Base-by-base conservation (phyloP, 2,329 filamentous ascomycete genomes). In the Scortechinia acanthostroma region DNA sequence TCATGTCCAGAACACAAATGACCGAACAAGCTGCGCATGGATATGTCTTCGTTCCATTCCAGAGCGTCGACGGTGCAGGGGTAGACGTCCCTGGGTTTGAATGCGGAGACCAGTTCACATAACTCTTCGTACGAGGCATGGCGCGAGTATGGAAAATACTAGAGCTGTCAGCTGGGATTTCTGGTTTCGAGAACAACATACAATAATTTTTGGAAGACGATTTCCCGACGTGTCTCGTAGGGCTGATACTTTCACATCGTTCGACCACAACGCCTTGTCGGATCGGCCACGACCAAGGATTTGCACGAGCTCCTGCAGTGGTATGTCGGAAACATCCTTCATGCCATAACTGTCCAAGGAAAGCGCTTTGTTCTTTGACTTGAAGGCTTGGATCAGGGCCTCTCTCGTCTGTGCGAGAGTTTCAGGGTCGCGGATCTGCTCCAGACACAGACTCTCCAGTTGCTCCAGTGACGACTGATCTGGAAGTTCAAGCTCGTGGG, bases 51-150 rank as follows among this genome's bases (percentile, higher is more conserved):
- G 21, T 66, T 65, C 90, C 90, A 96, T 1, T 65, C 65, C 0
- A 61, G 54, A 15, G 73, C 62, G 48, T 88, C 74, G 2, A 85
- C 78, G 0, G 89, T 95, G 56, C 90, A 95, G 0, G 91, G 89
- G 68, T 85, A 86, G 2, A 96, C 69, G 53, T 96, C 89, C 42
- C 66, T 77, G 0, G 90, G 90, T 21, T 67, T 75, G 53, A 96
- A 86, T 0, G 71, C 69, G 2, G 69, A 58, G 1, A 95, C 70
- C 1, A 96, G 65, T 45, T 80, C 64, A 50, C 88, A 85, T 2
- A 95, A 73, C 58, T 96, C 91, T 0, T 71, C 67, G 48, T 93
- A 91, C 0, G 88, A 95, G 0, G 91, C 94, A 60, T 97, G 91
- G 1, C 91, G 77, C 0, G 91, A 91, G 56, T 91, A 96, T 0